These are phyloP conservation scores for Phytophthora boehmeriae DNA, from an alignment of 352 stramenopile genomes.

Conservation along the genomic window DNA sequence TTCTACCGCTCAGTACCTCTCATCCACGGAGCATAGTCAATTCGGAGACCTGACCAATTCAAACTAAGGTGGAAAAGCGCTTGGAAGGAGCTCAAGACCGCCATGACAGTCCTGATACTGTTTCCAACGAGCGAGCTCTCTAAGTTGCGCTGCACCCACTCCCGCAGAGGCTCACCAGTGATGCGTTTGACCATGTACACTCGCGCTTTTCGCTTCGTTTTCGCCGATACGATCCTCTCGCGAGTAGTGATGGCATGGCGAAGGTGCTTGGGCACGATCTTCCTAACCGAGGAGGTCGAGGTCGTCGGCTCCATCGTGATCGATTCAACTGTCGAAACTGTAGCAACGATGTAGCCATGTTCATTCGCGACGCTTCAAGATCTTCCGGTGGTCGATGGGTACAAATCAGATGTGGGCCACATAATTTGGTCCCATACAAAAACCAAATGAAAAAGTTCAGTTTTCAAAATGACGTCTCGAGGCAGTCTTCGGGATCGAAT, in stretches of 20 bases:
- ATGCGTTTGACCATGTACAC: conserved; percentile 41
- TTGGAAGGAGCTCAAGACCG: conserved; percentile 64
- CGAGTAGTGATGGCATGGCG: conserved; percentile 37
- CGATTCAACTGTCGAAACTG: not conserved
- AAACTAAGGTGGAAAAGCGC: conserved; percentile 67
- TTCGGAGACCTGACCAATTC: conserved; percentile 59
- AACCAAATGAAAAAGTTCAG: conserved; percentile 1
- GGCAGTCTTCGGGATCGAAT: conserved; percentile 55
- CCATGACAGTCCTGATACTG: conserved; percentile 46
- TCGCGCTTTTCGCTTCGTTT: conserved; percentile 35
- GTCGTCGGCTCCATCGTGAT: conserved; percentile 19
- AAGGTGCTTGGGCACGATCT: conserved; percentile 41
- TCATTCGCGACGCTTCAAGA: not conserved
- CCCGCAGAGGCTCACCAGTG: conserved; percentile 52
- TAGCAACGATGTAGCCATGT: too few species aligned
- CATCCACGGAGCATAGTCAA: conserved; percentile 41
- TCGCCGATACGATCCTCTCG: conserved; percentile 18
- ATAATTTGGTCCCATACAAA: too few species aligned
- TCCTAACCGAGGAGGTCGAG: conserved; percentile 17
- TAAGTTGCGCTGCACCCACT: conserved; percentile 79
- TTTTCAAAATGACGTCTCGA: conserved; percentile 40
- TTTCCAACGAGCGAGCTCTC: conserved; percentile 64
- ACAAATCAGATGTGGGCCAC: too few species aligned
- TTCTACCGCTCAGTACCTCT: conserved; percentile 36
- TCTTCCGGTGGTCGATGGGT: not conserved